These are phyloP conservation scores for Biscogniauxia sp. DNA, from an alignment of 2,329 filamentous ascomycete species.

Conservation along the genomic window DNA sequence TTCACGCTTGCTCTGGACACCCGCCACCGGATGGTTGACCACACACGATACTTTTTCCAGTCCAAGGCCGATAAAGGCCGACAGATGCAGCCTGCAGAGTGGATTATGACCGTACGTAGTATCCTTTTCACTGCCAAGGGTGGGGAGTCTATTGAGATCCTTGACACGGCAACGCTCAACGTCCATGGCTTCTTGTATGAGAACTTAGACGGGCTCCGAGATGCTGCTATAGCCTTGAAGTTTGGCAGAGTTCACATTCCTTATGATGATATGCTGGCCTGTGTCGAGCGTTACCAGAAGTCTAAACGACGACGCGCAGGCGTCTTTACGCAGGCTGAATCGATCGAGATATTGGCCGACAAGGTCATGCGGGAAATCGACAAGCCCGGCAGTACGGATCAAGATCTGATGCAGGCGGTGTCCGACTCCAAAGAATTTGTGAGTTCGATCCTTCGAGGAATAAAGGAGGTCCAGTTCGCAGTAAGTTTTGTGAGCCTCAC, in stretches of 20 bases:
- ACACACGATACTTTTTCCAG: conserved; percentile 84
- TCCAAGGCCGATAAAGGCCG: conserved; percentile 59
- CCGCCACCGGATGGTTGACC: conserved; percentile 84
- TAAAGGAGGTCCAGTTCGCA: conserved; percentile 95
- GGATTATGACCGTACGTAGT: conserved; percentile 84
- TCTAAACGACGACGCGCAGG: conserved; percentile 37
- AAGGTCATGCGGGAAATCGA: conserved; percentile 75
- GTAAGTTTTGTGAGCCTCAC: conserved; percentile 87
- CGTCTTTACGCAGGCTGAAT: conserved; percentile 38
- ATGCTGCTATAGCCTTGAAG: conserved; percentile 88
- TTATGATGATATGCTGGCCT: conserved; percentile 76
- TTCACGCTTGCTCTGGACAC: conserved; percentile 89
- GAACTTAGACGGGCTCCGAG: conserved; percentile 79
- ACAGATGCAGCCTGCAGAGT: conserved; percentile 78
- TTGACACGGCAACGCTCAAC: conserved; percentile 86
- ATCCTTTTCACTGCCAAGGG: conserved; percentile 86
- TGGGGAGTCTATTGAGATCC: conserved; percentile 77
- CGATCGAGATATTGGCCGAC: conserved; percentile 63
- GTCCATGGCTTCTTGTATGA: conserved; percentile 88
- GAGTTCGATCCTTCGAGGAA: conserved; percentile 83
- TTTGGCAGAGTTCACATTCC: conserved; percentile 87
- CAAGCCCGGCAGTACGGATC: conserved; percentile 61
- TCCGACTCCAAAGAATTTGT: conserved; percentile 92
- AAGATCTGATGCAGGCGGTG: conserved; percentile 75
- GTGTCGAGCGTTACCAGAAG: conserved; percentile 55